Evolutionary conservation across 1,139 yeast species (phyloP).

Genomic region (Scheffersomyces stambukii): DNA sequence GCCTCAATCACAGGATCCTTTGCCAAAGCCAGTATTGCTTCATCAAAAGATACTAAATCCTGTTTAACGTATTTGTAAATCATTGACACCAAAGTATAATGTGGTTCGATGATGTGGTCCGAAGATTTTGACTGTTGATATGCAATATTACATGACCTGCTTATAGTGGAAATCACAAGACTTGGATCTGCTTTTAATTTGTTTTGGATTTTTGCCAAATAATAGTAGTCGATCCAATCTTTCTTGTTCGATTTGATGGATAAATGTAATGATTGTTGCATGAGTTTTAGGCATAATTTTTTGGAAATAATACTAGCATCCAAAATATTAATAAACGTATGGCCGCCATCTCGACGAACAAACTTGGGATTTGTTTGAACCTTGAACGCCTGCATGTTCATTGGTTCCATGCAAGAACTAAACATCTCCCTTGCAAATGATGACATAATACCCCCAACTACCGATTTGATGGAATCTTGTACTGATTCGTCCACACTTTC

Average conservation of each 20-base stretch:
- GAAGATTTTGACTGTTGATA: constrained; percentile 20
- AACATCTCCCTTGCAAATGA: constrained; percentile 59
- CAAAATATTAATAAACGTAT: constrained; percentile 20
- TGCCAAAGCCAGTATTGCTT: constrained; percentile 38
- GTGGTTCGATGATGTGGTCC: constrained; percentile 69
- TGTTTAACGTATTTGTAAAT: constrained; percentile 52
- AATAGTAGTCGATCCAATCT: constrained; percentile 64
- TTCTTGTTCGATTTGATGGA: constrained; percentile 39
- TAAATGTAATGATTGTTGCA: constrained; percentile 37
- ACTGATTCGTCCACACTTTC: constrained; percentile 23
- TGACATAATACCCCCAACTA: constrained; percentile 50
- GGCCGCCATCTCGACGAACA: constrained; percentile 21
- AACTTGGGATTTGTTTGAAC: constrained; percentile 35
- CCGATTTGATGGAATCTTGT: constrained; percentile 19
- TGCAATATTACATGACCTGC: constrained; percentile 30
- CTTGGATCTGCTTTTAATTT: constrained; percentile 35
- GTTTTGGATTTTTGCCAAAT: constrained; percentile 56
- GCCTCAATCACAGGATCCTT: constrained; percentile 26
- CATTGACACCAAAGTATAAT: constrained; percentile 58
- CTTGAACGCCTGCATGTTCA: constrained; percentile 55
- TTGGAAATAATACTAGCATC: constrained; percentile 21
- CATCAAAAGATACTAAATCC: constrained; percentile 25
- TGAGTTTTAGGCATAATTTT: constrained; percentile 27
- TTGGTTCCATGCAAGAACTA: constrained; percentile 60
- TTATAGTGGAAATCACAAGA: constrained; percentile 34